phyloP scores from a whole-genome alignment of 1,284 basidiomycete species.

The Papiliotrema nemorosa region DNA sequence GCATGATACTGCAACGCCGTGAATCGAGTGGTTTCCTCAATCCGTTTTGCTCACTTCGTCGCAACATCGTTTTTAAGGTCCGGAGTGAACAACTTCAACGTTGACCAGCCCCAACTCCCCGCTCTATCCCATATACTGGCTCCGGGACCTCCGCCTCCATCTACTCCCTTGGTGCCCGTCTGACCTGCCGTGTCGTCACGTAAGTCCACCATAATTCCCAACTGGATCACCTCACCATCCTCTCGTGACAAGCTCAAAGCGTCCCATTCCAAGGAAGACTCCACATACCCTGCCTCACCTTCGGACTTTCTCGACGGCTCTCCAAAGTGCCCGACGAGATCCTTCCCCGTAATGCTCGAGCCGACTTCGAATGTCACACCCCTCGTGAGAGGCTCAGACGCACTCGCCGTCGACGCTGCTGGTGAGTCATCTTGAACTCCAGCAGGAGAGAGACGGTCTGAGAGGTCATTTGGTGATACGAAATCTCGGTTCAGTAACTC shows the following conservation, averaged over 20 bases:
- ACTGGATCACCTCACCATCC: conserved; percentile 49
- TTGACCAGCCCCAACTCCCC: conserved; percentile 40
- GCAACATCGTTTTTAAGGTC: not conserved
- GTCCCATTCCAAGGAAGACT: conserved; percentile 90
- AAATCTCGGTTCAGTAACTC: too few relatives aligned
- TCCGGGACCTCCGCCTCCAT: too few relatives aligned
- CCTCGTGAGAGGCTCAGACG: too few relatives aligned
- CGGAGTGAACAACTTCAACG: conserved; percentile 39
- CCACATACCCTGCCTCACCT: conserved; percentile 77
- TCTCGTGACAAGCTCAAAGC: conserved; percentile 67
- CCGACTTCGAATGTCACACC: conserved; percentile 53
- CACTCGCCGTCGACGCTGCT: too few relatives aligned
- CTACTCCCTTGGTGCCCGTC: too few relatives aligned
- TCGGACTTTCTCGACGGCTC: conserved; percentile 85
- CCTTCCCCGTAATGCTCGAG: conserved; percentile 62
- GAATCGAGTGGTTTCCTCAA: too few relatives aligned
- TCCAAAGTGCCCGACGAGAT: conserved; percentile 67
- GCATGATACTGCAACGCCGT: conserved; percentile 13
- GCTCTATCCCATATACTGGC: conserved; percentile 45
- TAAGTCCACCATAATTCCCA: conserved; percentile 43
- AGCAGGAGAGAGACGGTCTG: too few relatives aligned
- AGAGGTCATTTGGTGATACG: too few relatives aligned
- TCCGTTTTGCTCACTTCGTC: too few relatives aligned
- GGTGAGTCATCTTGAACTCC: too few relatives aligned
- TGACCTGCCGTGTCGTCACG: too few relatives aligned